These are phyloP conservation scores for Blastocystis hominis DNA, from an alignment of 352 stramenopile species.

Conservation along the genomic window DNA sequence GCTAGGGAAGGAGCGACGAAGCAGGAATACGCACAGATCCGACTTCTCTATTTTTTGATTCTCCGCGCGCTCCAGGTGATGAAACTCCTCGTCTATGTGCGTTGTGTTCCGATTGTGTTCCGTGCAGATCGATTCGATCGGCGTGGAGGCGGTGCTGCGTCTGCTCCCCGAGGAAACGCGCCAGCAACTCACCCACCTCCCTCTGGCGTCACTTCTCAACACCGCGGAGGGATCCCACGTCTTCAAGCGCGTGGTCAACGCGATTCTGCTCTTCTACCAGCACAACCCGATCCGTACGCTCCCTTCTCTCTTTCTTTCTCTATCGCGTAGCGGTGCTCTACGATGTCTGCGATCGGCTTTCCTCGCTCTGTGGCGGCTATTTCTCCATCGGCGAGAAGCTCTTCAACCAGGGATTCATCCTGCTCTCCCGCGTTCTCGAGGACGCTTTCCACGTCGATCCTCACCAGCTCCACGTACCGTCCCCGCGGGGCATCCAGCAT, in stretches of 20 bases:
- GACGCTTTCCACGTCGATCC: neutral
- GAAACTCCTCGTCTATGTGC: constrained; percentile 5
- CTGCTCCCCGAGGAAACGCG: neutral
- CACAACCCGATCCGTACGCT: neutral
- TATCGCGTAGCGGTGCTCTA: neutral
- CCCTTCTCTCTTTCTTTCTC: neutral
- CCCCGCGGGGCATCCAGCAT: neutral
- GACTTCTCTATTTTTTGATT: constrained; percentile 17
- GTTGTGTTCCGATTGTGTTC: neutral
- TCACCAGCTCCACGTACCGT: neutral
- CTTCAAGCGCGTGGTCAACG: constrained; percentile 13
- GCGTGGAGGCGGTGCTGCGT: neutral
- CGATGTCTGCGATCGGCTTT: neutral
- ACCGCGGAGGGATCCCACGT: neutral
- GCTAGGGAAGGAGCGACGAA: neutral
- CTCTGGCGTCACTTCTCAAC: constrained; percentile 11
- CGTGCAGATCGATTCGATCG: constrained; percentile 24
- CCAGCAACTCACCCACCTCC: neutral
- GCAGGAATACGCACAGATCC: neutral
- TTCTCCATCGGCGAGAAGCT: constrained; percentile 33
- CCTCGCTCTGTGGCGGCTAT: neutral
- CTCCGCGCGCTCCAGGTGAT: neutral
- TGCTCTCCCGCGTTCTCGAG: neutral
- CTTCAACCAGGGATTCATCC: constrained; percentile 23
- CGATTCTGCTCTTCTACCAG: constrained; percentile 5